These are phyloP conservation scores for Aureobasidium sp. DNA, from an alignment of 2,329 filamentous ascomycete species.

Conservation along the genomic window DNA sequence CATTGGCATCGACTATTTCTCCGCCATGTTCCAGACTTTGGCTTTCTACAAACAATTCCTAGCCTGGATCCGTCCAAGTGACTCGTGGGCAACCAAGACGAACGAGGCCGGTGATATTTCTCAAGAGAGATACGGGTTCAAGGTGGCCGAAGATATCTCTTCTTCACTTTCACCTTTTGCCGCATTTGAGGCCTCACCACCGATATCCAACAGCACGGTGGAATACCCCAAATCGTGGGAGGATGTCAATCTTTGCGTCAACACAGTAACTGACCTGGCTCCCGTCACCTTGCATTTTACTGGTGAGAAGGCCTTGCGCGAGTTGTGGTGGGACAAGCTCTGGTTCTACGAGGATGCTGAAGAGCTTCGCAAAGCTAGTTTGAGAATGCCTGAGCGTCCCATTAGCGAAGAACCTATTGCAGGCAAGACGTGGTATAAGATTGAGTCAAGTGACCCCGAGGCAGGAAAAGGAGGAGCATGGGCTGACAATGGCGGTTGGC, in stretches of 20 bases:
- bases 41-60: constrained; percentile 27
- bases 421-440: constrained; percentile 24
- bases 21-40: constrained; percentile 39
- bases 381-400: constrained; percentile 15
- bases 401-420: constrained; percentile 22
- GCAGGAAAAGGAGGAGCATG: constrained; percentile 24
- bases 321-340: constrained; percentile 27
- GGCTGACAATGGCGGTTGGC: constrained; percentile 25
- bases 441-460: constrained; percentile 20
- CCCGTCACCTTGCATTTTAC: constrained; percentile 24
- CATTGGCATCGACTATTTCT: constrained; percentile 43
- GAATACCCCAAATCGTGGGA: constrained; percentile 19
- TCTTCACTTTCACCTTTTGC: constrained; percentile 23
- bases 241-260: constrained; percentile 23
- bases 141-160: constrained; percentile 21
- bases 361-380: constrained; percentile 20
- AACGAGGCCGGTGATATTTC: background rate
- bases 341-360: constrained; percentile 27
- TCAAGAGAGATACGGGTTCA: constrained; percentile 19
- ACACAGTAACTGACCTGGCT: constrained; percentile 24
- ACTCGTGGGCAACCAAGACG: constrained; percentile 20
- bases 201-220: constrained; percentile 5
- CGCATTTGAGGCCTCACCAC: constrained; percentile 18
- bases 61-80: constrained; percentile 32
- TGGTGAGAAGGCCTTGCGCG: constrained; percentile 26